A percentile compares a stretch with the other conserved stretches of the same genome.
Evolutionary conservation across 345 rosid species (phyloP).

Genomic region (Heritiera littoralis): DNA sequence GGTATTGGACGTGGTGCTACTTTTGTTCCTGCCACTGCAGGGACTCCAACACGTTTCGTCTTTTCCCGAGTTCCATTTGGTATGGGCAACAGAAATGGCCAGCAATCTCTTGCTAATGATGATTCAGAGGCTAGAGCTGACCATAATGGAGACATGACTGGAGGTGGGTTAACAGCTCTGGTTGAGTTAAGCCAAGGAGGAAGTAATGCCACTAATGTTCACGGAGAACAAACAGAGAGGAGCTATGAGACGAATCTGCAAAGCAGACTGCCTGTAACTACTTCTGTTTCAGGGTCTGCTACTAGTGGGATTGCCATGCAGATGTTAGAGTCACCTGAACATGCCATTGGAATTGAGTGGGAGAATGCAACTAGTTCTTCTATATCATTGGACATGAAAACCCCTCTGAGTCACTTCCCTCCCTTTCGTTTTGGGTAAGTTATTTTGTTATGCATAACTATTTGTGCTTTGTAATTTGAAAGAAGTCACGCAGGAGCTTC

Average conservation of each 20-base stretch:
- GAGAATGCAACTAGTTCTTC: constrained; percentile 64
- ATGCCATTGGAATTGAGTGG: constrained; percentile 71
- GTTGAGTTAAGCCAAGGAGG: constrained; percentile 87
- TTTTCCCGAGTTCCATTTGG: constrained; percentile 90
- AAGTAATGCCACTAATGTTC: constrained; percentile 42
- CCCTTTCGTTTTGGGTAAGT: constrained; percentile 96
- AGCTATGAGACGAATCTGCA: constrained; percentile 50
- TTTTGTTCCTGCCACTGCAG: constrained; percentile 72
- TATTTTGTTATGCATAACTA: constrained; percentile 15
- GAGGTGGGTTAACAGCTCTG: constrained; percentile 89
- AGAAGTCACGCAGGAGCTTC: neutral
- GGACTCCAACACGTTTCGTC: constrained; percentile 92
- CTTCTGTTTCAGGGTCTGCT: constrained; percentile 45
- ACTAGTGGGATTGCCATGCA: constrained; percentile 54
- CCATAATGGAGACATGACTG: constrained; percentile 70
- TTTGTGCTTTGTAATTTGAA: constrained; percentile 5
- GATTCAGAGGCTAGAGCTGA: constrained; percentile 78
- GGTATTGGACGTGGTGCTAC: constrained; percentile 90
- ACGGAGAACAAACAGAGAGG: constrained; percentile 60
- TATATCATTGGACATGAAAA: constrained; percentile 86
- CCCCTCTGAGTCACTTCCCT: constrained; percentile 95
- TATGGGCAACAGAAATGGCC: constrained; percentile 72
- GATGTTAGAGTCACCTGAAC: constrained; percentile 68
- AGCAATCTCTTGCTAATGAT: constrained; percentile 78
- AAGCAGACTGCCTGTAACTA: constrained; percentile 45